phyloP scores from a whole-genome alignment of 768 basidiomycete species.

The Macrolepiota dolichaula region DNA sequence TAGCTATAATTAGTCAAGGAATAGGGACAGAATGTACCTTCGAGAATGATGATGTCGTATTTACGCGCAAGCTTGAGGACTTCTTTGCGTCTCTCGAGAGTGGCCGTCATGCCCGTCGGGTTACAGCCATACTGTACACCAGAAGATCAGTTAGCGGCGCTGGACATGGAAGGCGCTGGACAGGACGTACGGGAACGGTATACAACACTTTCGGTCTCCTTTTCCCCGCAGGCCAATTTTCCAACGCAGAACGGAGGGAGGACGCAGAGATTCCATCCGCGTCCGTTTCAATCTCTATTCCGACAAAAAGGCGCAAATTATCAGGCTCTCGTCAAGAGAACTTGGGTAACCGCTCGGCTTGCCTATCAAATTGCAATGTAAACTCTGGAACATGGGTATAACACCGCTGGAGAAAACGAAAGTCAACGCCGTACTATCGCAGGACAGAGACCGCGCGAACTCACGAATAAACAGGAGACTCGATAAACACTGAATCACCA shows the following conservation, averaged over 20 bases:
- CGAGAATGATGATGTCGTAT: constrained; percentile 79
- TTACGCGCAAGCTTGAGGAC: constrained; percentile 69
- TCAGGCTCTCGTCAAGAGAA: background rate
- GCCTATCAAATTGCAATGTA: constrained; percentile 62
- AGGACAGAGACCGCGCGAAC: constrained; percentile 16
- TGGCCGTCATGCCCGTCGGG: constrained; percentile 79
- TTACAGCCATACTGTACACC: constrained; percentile 72
- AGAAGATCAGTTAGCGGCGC: background rate
- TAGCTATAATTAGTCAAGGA: background rate
- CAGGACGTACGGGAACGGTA: constrained; percentile 61
- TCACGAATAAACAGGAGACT: constrained; percentile 78
- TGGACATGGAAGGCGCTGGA: background rate
- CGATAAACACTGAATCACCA: constrained; percentile 79
- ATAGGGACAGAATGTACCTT: constrained; percentile 50
- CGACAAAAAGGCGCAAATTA: background rate
- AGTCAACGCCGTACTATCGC: background rate
- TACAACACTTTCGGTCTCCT: constrained; percentile 78
- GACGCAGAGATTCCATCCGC: constrained; percentile 60
- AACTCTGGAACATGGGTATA: constrained; percentile 56
- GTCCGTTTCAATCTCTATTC: constrained; percentile 80
- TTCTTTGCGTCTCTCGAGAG: constrained; percentile 64
- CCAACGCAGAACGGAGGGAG: constrained; percentile 60
- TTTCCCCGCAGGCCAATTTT: constrained; percentile 71
- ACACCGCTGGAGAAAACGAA: constrained; percentile 45
- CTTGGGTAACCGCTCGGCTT: constrained; percentile 13